A percentile compares a stretch with the other conserved stretches of the same genome.
phyloP scores from a whole-genome alignment of 2,329 filamentous ascomycete species.

The Penicillium sp. region DNA sequence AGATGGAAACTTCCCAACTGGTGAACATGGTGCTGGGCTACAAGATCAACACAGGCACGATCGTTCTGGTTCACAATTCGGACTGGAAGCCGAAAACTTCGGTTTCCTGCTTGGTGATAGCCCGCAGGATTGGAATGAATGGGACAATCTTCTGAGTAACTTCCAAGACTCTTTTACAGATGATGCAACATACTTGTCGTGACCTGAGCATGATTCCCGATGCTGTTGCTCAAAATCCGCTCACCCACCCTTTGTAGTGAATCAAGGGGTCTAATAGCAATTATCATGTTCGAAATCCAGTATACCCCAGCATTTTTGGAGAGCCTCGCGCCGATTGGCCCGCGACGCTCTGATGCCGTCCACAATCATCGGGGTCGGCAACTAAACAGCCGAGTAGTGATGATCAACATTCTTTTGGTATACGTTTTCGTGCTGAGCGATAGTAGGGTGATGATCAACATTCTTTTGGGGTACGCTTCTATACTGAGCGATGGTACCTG shows the following conservation, averaged over 20 bases:
- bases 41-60: constrained; percentile 6
- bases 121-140: constrained; percentile 31
- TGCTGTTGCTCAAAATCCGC: not conserved
- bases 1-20: not conserved
- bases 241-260: not conserved
- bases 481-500: not conserved
- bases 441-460: too few species aligned
- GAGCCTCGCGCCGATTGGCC: constrained; percentile 8
- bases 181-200: constrained; percentile 15
- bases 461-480: not conserved
- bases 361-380: constrained; percentile 15
- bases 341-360: constrained; percentile 6
- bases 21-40: not conserved
- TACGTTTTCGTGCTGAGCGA: too few species aligned
- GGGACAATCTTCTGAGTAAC: constrained; percentile 32
- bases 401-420: not conserved
- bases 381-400: constrained; percentile 1
- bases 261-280: not conserved
- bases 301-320: not conserved
- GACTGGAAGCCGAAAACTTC: constrained; percentile 2
- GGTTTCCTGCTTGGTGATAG: constrained; percentile 19
- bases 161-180: constrained; percentile 25
- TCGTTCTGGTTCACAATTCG: not conserved
- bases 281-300: not conserved
- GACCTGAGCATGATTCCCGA: not conserved